A percentile compares a stretch with the other conserved stretches of the same genome.
phyloP scores from a whole-genome alignment of 495 filamentous ascomycete species.

The Aspergillus olivimuriae region DNA sequence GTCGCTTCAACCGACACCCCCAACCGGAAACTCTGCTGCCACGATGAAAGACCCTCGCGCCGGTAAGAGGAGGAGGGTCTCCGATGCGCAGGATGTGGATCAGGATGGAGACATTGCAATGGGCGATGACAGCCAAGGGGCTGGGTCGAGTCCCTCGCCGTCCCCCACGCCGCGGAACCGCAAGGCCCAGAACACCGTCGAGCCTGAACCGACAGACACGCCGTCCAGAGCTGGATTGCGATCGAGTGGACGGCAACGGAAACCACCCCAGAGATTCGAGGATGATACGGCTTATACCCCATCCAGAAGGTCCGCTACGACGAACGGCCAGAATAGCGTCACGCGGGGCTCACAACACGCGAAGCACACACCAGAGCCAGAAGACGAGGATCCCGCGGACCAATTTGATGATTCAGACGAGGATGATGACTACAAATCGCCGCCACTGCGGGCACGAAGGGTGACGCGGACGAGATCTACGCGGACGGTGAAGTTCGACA shows the following conservation, averaged over 20 bases:
- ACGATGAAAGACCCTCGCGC: slow-evolving; percentile 37
- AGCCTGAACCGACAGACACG: slow-evolving; percentile 13
- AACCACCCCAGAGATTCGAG: slow-evolving; percentile 32
- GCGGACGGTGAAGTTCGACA: slow-evolving; percentile 12
- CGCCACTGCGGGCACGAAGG: slow-evolving; percentile 11
- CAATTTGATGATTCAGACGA: slow-evolving; percentile 6
- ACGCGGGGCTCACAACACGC: slow-evolving; percentile 18
- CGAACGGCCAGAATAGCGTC: slow-evolving; percentile 18
- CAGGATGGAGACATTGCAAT: slow-evolving; percentile 33
- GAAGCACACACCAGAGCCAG: slow-evolving; percentile 7
- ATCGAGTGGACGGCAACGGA: slow-evolving; percentile 37
- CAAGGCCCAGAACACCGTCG: slow-evolving; percentile 6
- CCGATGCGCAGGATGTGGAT: slow-evolving; percentile 20
- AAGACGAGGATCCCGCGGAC: slow-evolving; percentile 7
- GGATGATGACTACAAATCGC: slow-evolving; percentile 10
- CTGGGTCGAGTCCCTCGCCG: slow-evolving; percentile 9
- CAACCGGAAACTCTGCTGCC: too few relatives aligned
- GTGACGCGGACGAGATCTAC: slow-evolving; percentile 24
- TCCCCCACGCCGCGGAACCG: slow-evolving; percentile 12
- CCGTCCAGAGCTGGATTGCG: slow-evolving; percentile 24
- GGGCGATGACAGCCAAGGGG: slow-evolving; percentile 19
- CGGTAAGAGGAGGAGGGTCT: slow-evolving; percentile 37
- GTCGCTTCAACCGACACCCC: too few relatives aligned
- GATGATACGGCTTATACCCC: slow-evolving; percentile 23
- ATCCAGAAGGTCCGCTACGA: slow-evolving; percentile 16